A percentile compares a stretch with the other conserved stretches of the same genome.
Conservation (phyloP, 352 stramenopile genomes). For the Elongisporangium prolatum region DNA sequence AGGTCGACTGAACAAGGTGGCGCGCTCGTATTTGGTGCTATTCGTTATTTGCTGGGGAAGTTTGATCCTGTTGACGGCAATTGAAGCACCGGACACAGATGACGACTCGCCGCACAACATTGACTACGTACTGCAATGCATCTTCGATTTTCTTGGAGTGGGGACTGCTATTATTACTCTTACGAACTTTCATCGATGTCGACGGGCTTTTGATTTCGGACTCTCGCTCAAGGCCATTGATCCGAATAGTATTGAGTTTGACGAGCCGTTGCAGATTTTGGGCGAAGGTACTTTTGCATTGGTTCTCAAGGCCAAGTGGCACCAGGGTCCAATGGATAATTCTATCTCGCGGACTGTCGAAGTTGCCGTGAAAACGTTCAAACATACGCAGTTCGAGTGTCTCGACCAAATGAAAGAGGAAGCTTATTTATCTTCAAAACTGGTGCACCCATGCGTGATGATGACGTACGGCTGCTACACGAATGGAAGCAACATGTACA, state of each 20-base stretch:
- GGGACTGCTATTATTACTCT: slow-evolving; percentile 65
- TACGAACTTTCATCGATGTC: slow-evolving; percentile 68
- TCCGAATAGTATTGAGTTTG: slow-evolving; percentile 71
- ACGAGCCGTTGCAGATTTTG: slow-evolving; percentile 72
- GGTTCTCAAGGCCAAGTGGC: slow-evolving; percentile 70
- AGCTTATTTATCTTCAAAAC: slow-evolving; percentile 70
- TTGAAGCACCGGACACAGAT: slow-evolving; percentile 28
- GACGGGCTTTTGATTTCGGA: slow-evolving; percentile 72
- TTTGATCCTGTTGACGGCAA: slow-evolving; percentile 54
- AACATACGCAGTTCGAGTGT: slow-evolving; percentile 68
- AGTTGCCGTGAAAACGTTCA: slow-evolving; percentile 81
- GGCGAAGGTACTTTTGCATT: slow-evolving; percentile 78
- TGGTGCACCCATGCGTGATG: slow-evolving; percentile 79
- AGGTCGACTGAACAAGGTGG: slow-evolving; percentile 58
- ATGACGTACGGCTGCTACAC: slow-evolving; percentile 84
- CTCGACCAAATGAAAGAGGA: slow-evolving; percentile 81
- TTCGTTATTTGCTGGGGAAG: slow-evolving; percentile 77
- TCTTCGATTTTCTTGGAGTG: slow-evolving; percentile 66
- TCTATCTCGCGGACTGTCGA: slow-evolving; percentile 43
- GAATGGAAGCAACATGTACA: slow-evolving; percentile 72
- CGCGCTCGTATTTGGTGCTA: slow-evolving; percentile 59
- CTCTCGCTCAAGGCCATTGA: slow-evolving; percentile 78
- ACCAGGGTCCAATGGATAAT: slow-evolving; percentile 43
- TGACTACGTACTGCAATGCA: slow-evolving; percentile 48
- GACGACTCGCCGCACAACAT: slow-evolving; percentile 15